Evolutionary conservation across 805 yeast genomes (phyloP).

Genomic region (Saccharomycopsis microspora): DNA sequence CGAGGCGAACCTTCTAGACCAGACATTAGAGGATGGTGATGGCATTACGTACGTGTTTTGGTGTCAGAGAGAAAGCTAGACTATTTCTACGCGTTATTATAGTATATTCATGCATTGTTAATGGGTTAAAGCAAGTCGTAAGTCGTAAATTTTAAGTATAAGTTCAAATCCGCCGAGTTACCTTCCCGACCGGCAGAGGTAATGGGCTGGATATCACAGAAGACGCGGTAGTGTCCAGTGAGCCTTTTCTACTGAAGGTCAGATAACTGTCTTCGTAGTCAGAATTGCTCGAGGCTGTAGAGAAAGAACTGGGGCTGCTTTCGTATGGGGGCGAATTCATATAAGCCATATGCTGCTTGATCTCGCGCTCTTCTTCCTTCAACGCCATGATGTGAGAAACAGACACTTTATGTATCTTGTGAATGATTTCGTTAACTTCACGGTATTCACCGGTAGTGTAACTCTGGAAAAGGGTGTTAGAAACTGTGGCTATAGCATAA

Average conservation of each 20-base stretch:
- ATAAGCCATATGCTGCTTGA: background rate
- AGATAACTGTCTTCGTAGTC: constrained; percentile 10
- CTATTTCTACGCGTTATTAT: background rate
- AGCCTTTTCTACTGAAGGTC: constrained; percentile 8
- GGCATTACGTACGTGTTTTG: background rate
- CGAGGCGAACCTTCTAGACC: too few species aligned
- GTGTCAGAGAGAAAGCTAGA: background rate
- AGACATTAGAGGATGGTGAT: too few species aligned
- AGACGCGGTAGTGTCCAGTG: constrained; percentile 4
- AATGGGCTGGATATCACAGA: constrained; percentile 3
- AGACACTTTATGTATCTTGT: constrained; percentile 12
- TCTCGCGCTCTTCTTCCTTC: constrained; percentile 13
- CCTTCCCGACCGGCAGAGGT: constrained; percentile 3
- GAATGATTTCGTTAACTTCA: constrained; percentile 11
- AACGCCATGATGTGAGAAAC: constrained; percentile 17
- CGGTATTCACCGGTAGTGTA: constrained; percentile 14
- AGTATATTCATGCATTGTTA: background rate
- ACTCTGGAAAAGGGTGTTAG: constrained; percentile 11
- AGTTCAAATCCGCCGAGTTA: background rate
- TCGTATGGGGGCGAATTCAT: background rate
- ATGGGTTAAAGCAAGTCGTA: background rate
- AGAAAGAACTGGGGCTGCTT: constrained; percentile 1
- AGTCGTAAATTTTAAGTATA: background rate
- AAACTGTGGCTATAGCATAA: constrained; percentile 12
- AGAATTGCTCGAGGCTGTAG: constrained; percentile 30